A percentile compares a stretch with the other conserved stretches of the same genome.
Conservation (phyloP, 176 grass and related monocot species). For the Lolium multiflorum region DNA sequence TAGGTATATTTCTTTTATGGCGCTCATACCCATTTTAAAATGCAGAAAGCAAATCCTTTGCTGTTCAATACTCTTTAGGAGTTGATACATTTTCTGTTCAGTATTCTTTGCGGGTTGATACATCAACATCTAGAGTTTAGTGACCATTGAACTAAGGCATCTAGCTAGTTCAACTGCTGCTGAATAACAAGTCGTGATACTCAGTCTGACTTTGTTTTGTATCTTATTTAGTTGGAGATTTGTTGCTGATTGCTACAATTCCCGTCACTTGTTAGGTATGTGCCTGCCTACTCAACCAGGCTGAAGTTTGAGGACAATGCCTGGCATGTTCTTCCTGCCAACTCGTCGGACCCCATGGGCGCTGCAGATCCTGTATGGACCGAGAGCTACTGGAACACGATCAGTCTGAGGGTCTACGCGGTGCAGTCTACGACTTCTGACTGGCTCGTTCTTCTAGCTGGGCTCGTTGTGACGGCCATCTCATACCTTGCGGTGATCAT, state of each 20-base stretch:
- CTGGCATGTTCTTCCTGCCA: conserved; percentile 73
- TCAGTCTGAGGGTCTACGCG: conserved; percentile 80
- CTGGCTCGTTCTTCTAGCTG: conserved; percentile 59
- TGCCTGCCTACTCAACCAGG: conserved; percentile 90
- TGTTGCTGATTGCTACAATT: conserved; percentile 31
- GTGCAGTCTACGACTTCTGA: conserved; percentile 76
- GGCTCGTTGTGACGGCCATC: conserved; percentile 58
- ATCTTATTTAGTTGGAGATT: not conserved
- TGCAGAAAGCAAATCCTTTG: not conserved
- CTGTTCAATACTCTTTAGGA: not conserved
- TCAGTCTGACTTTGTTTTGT: not conserved
- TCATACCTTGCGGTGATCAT: conserved; percentile 62
- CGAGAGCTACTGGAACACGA: conserved; percentile 94
- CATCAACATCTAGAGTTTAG: not conserved
- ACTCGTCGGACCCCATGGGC: conserved; percentile 67
- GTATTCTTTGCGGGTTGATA: not conserved
- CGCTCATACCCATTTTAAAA: not conserved
- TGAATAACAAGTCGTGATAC: not conserved
- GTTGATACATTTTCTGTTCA: not conserved
- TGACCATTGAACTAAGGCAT: not conserved
- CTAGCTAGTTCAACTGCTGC: not conserved
- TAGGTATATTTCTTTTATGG: conserved; percentile 53
- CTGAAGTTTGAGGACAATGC: conserved; percentile 67
- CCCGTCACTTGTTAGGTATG: conserved; percentile 64
- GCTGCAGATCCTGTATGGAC: conserved; percentile 84